phyloP scores from a whole-genome alignment of 2,329 filamentous ascomycete genomes.

The Colletotrichum australisinense region DNA sequence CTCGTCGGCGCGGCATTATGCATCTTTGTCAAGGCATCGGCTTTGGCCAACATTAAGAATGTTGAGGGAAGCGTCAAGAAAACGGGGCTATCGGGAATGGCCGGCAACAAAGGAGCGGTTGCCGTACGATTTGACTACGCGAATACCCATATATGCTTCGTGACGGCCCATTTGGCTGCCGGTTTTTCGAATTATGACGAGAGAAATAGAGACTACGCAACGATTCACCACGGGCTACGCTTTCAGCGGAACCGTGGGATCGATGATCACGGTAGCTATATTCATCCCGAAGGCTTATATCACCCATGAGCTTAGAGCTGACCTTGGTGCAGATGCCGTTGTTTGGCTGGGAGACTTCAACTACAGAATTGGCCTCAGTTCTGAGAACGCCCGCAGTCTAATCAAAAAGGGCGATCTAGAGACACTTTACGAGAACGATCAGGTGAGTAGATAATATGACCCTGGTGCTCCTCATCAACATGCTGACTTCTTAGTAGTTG shows the following conservation, averaged over 20 bases:
- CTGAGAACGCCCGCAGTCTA: slow-evolving; percentile 81
- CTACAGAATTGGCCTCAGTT: slow-evolving; percentile 88
- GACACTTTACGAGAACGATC: slow-evolving; percentile 89
- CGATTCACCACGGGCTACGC: slow-evolving; percentile 85
- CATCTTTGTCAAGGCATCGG: slow-evolving; percentile 86
- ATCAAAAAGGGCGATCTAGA: slow-evolving; percentile 80
- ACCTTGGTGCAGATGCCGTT: slow-evolving; percentile 67
- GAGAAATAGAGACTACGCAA: slow-evolving; percentile 91
- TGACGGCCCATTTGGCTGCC: slow-evolving; percentile 95
- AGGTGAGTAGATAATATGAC: slow-evolving; percentile 57
- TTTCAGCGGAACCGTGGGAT: slow-evolving; percentile 94
- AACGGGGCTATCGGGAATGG: slow-evolving; percentile 93
- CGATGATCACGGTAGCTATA: slow-evolving; percentile 79
- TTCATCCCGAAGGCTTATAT: neutral
- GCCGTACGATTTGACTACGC: slow-evolving; percentile 96
- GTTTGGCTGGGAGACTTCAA: slow-evolving; percentile 99
- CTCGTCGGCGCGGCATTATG: slow-evolving; percentile 93
- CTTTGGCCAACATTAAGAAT: slow-evolving; percentile 88
- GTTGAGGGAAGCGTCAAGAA: slow-evolving; percentile 97
- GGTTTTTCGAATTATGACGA: slow-evolving; percentile 98
- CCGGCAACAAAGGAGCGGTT: slow-evolving; percentile 97
- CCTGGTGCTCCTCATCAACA: neutral
- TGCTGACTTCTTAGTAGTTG: slow-evolving; percentile 61
- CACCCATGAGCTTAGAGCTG: neutral
- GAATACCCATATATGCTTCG: slow-evolving; percentile 92